Conservation (phyloP, 305 asterid species). For the Fraxinus sp. region DNA sequence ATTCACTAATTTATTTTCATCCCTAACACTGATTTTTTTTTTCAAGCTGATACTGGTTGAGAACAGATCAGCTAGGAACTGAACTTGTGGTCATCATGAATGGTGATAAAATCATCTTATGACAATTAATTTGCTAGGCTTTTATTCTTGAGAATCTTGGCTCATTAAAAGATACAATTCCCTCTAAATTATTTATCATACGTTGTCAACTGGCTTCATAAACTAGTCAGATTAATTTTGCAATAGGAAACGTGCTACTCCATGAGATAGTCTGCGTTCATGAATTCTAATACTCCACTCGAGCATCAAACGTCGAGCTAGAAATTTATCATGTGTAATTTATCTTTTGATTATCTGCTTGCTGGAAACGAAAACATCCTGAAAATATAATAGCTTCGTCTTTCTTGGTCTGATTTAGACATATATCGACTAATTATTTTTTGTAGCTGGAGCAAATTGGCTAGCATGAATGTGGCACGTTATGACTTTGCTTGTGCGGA, state of each 20-base stretch:
- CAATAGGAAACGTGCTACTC: not conserved
- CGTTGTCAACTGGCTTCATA: not conserved
- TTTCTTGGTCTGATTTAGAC: not conserved
- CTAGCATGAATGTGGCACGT: conserved; percentile 70
- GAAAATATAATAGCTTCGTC: not conserved
- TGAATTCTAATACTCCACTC: not conserved
- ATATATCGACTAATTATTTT: not conserved
- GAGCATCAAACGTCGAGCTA: not conserved
- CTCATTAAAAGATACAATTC: not conserved
- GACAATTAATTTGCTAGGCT: not conserved
- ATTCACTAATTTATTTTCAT: not conserved
- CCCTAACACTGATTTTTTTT: not conserved
- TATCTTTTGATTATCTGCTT: not conserved
- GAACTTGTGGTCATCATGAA: not conserved
- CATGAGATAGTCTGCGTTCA: not conserved
- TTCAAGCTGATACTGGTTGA: not conserved
- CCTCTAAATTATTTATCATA: not conserved
- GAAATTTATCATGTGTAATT: not conserved
- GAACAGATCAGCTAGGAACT: not conserved
- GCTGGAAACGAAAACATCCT: not conserved
- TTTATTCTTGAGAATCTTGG: not conserved
- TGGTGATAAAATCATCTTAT: not conserved
- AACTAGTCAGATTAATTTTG: not conserved
- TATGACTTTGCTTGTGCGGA: conserved; percentile 82
- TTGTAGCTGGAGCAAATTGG: conserved; percentile 75